A percentile compares a stretch with the other conserved stretches of the same genome.
These are phyloP conservation scores for Colletotrichum australisinense DNA, from an alignment of 2,329 filamentous ascomycete species.

Conservation along the genomic window DNA sequence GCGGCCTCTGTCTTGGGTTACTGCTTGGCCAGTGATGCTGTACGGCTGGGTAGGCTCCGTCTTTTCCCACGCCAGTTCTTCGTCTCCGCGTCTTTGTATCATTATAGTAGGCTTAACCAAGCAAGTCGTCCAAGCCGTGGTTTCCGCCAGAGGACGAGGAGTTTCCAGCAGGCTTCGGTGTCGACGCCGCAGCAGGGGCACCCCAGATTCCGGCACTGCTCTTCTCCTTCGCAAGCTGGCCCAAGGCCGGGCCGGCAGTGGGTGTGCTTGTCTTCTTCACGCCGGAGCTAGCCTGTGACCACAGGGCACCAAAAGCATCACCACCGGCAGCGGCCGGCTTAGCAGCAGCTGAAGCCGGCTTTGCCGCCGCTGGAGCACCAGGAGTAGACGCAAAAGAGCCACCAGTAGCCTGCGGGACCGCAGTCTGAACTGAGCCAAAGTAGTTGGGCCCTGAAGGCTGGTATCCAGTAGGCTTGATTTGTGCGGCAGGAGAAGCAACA, in stretches of 20 bases:
- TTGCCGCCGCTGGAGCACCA: conserved; percentile 56
- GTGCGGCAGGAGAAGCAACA: conserved; percentile 52
- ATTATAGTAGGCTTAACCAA: conserved; percentile 49
- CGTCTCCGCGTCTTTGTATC: conserved; percentile 1
- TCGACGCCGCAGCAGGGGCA: conserved; percentile 62
- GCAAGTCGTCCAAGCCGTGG: conserved; percentile 59
- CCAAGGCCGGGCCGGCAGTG: conserved; percentile 80
- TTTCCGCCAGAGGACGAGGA: conserved; percentile 28
- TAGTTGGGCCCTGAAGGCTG: conserved; percentile 91
- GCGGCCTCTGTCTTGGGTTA: conserved; percentile 24
- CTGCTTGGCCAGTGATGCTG: conserved; percentile 7
- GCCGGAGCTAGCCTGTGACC: conserved; percentile 79
- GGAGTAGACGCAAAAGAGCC: conserved; percentile 40
- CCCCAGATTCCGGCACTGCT: conserved; percentile 96
- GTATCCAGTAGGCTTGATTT: conserved; percentile 71
- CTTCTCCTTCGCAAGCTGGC: conserved; percentile 98
- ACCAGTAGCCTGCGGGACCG: conserved; percentile 40
- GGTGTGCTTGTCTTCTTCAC: conserved; percentile 78
- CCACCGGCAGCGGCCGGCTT: conserved; percentile 72
- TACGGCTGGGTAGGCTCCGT: neutral
- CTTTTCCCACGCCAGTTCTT: neutral
- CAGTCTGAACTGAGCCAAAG: conserved; percentile 82
- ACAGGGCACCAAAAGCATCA: conserved; percentile 91
- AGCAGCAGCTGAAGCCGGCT: conserved; percentile 58
- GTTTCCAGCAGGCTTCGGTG: conserved; percentile 42